phyloP scores from a whole-genome alignment of 768 basidiomycete species.

The Hericium alpestre region DNA sequence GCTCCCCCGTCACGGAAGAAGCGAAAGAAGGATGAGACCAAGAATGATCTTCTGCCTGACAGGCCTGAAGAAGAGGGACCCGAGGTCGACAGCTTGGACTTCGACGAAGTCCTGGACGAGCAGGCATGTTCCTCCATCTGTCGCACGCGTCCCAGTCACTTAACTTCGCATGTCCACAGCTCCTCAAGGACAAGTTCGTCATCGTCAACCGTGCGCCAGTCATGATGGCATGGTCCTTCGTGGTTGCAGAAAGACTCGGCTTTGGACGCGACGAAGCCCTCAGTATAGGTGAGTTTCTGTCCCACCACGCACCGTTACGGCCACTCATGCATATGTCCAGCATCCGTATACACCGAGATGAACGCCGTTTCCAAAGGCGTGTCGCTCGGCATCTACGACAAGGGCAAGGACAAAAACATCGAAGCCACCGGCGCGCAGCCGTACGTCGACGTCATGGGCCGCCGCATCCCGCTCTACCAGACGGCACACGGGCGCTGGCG shows the following conservation, averaged over 20 bases:
- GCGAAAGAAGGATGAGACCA: conserved; percentile 33
- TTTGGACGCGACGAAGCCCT: conserved; percentile 85
- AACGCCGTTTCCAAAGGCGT: conserved; percentile 82
- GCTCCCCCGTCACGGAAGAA: conserved; percentile 26
- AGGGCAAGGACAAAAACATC: conserved; percentile 39
- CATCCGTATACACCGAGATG: conserved; percentile 89
- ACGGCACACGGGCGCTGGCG: conserved; percentile 64
- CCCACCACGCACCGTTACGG: neutral
- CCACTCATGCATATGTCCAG: conserved; percentile 25
- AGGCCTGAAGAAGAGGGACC: conserved; percentile 40
- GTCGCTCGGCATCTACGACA: conserved; percentile 66
- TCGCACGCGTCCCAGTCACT: neutral
- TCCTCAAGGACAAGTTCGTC: conserved; percentile 46
- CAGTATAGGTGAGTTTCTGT: conserved; percentile 57
- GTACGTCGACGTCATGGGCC: conserved; percentile 78
- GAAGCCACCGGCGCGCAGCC: conserved; percentile 63
- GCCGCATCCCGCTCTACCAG: conserved; percentile 73
- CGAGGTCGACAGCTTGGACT: conserved; percentile 48
- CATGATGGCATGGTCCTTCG: conserved; percentile 87
- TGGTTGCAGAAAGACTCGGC: conserved; percentile 78
- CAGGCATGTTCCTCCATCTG: conserved; percentile 30
- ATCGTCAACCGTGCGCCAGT: conserved; percentile 87
- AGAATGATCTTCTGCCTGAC: conserved; percentile 51
- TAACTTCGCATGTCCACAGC: conserved; percentile 26
- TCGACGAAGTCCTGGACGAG: conserved; percentile 65